Base-by-base conservation (phyloP, 306 rosid genomes). In the Casuarina glauca region DNA sequence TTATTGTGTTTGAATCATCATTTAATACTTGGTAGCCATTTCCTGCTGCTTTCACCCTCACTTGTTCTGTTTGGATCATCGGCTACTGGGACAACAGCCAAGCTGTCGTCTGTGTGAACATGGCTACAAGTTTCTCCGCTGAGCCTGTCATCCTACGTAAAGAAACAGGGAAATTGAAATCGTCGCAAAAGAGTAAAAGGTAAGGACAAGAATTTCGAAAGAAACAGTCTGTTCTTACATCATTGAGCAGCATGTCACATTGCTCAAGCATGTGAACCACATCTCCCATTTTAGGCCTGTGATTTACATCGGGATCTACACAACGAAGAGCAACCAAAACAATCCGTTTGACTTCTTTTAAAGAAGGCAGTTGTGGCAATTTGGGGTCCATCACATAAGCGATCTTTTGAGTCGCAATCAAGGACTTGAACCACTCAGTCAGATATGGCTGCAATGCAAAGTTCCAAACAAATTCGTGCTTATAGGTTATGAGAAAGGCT, bases 251-350 rank as follows among this genome's bases (percentile, higher is more conserved):
- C 42, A 86, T 53, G 79, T 87, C 86, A 3, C 49, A 73, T 4
- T 87, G 85, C 79, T 90, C 81, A 13, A 89, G 90, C 93, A 89
- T 90, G 81, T 66, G 82, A 73, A 81, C 76, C 46, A 90, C 85
- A 54, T 89, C 87, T 68, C 82, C 86, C 92, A 93, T 87, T 60
- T 35, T 83, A 38, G 89, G 92, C 81, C 84, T 82, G 2, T 82
- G 81, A 73, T 78, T 82, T 52, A 80, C 62, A 60, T 80, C 82
- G 32, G 86, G 84, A 85, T 89, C 93, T 8, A 86, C 83, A 42
- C 96, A 93, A 62, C 89, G 70, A 73, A 90, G 87, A 74, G 92
- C 89, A 32, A 87, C 81, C 79, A 90, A 74, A 57, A 85, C 77
- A 36, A 89, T 48, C 50, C 81, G 78, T 74, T 90, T 93, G 68